A percentile compares a stretch with the other conserved stretches of the same genome.
Conservation (phyloP, 2,329 filamentous ascomycete genomes). For the Amesomyces nigricolor region DNA sequence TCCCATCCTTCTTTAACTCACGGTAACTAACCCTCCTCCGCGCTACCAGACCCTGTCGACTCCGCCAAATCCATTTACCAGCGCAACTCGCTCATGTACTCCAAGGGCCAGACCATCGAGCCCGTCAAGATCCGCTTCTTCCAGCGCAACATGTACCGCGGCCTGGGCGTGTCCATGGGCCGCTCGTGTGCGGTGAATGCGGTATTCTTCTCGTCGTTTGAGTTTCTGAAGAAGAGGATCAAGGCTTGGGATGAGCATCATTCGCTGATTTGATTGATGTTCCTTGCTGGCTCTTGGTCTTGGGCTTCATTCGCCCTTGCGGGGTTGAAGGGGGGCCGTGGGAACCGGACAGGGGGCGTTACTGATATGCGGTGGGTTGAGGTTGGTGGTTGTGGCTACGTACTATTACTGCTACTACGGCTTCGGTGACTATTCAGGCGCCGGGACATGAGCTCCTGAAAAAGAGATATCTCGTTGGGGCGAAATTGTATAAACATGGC, state of each 20-base stretch:
- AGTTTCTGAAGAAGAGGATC: slow-evolving; percentile 70
- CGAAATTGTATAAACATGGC: slow-evolving; percentile 4
- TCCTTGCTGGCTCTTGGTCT: not conserved
- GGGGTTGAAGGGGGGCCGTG: too few species aligned
- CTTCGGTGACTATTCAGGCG: too few species aligned
- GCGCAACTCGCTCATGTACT: slow-evolving; percentile 68
- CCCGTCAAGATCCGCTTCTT: slow-evolving; percentile 74
- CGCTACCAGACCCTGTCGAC: slow-evolving; percentile 58
- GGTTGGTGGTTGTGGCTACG: too few species aligned
- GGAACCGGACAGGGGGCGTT: too few species aligned
- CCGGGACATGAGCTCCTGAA: not conserved
- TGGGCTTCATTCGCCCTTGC: not conserved
- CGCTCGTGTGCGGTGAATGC: slow-evolving; percentile 79
- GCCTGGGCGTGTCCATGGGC: slow-evolving; percentile 75
- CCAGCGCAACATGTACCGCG: slow-evolving; percentile 72
- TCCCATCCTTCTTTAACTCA: not conserved
- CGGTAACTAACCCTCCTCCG: not conserved
- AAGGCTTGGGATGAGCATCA: slow-evolving; percentile 45
- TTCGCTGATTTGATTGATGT: not conserved
- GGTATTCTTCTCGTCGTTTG: slow-evolving; percentile 85
- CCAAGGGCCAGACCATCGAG: slow-evolving; percentile 57
- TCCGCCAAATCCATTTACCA: slow-evolving; percentile 84
- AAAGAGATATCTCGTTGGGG: not conserved
- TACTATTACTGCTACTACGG: too few species aligned
- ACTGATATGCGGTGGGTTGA: too few species aligned